Conservation (phyloP, 163 green algal genomes). For the Scenedesmus sp. region DNA sequence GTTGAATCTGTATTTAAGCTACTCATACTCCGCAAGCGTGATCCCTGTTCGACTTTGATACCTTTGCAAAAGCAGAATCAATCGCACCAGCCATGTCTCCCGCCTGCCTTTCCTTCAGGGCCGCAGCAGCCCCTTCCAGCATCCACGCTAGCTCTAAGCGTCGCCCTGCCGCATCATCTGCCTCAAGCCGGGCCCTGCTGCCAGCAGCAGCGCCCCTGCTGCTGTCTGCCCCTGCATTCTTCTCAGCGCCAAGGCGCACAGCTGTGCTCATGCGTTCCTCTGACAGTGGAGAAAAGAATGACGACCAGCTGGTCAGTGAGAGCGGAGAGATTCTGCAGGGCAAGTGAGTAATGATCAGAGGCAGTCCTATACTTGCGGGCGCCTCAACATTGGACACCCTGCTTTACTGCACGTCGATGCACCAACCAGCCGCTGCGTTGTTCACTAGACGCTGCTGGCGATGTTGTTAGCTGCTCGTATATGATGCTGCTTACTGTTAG, state of each 20-base stretch:
- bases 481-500: too few species aligned
- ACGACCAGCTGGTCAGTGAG: neutral
- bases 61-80: too few species aligned
- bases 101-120: neutral
- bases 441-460: too few species aligned
- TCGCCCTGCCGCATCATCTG: neutral
- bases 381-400: neutral
- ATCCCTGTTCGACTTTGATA: too few species aligned
- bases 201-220: neutral
- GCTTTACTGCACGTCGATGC: neutral
- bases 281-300: neutral
- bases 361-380: neutral
- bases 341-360: neutral
- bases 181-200: neutral
- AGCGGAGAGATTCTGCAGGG: constrained; percentile 1
- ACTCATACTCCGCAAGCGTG: too few species aligned
- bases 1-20: too few species aligned
- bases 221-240: neutral
- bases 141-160: neutral
- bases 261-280: neutral
- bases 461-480: too few species aligned
- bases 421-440: too few species aligned
- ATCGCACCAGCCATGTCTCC: neutral
- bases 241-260: neutral
- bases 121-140: neutral